Evolutionary conservation across 2,329 filamentous ascomycete species (phyloP), one percentile per base, ranked within the genome.

Genomic region (Fusarium drepaniforme): DNA sequence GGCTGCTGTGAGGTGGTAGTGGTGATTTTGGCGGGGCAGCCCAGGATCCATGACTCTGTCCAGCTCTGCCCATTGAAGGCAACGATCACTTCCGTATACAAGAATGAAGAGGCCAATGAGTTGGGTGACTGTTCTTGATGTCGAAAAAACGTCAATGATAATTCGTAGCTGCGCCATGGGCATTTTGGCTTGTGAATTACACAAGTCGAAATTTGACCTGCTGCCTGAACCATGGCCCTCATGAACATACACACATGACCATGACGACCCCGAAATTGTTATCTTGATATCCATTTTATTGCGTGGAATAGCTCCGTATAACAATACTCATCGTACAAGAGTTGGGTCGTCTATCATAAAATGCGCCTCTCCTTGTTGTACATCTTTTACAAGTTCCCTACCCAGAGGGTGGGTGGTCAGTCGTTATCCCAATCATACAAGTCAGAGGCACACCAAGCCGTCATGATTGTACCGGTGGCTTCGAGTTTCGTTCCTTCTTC

Each of bases 401-500:
- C 49, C 28, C 49, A 21, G 49, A 30, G 25, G 46, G 16, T 30
- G 44, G 25, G 46, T 53, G 28, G 28, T 21, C 49, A n/a, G 28
- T 53, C 57, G 23, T 59, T 38, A 8, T 51, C 28, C 57, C 28
- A 25, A n/a, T 63, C 18, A 35, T 28, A n/a, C 23, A 13, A 38
- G 37, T n/a, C 25, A 25, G 40, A 28, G 44, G 25, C 57, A 33
- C 40, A 15, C 30, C 44, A 59, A 46, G n/a, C 33, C 28, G 42
- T 35, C 28, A 61, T 49, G 8, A 63, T 40, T 66, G 75, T 57
- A 62, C 53, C 37, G 35, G 33, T 33, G 42, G 64, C 40, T 71
- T 66, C 13, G 59, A 51, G 46, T 75, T 73, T 57, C 78, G 80
- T 15, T 73, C 67, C 62, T 84, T 86, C 75, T 88, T 85, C 93